These are phyloP conservation scores for Rosa chinensis DNA, from an alignment of 306 rosid species.

Conservation along the genomic window DNA sequence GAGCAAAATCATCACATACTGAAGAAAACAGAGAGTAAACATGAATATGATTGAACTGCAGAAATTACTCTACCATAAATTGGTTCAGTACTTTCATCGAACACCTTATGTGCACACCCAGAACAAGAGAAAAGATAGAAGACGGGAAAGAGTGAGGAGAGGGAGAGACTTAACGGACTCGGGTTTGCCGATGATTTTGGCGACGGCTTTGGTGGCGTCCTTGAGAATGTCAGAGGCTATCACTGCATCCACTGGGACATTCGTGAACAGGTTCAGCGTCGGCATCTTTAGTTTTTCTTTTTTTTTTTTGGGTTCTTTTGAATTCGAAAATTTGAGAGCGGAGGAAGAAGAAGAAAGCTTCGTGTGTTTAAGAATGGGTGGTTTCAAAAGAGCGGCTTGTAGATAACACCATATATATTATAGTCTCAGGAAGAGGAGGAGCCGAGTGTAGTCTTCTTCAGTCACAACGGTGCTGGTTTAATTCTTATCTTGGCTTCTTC, in stretches of 20 bases:
- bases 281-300: conserved; percentile 49
- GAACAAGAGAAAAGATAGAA: not conserved
- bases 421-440: not conserved
- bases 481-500: not conserved
- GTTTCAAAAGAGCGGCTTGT: not conserved
- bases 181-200: conserved; percentile 89
- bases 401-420: conserved; percentile 4
- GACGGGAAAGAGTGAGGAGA: not conserved
- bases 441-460: not conserved
- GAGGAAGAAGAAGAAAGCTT: not conserved
- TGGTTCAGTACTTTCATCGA: conserved; percentile 48
- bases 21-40: conserved; percentile 25
- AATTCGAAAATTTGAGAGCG: not conserved
- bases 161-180: conserved; percentile 64
- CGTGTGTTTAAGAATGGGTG: conserved; percentile 12
- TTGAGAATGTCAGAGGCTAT: conserved; percentile 86
- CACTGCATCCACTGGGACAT: conserved; percentile 82
- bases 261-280: conserved; percentile 76
- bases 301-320: not conserved
- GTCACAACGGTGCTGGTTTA: not conserved
- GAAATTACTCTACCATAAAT: not conserved
- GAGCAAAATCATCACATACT: conserved; percentile 94
- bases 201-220: conserved; percentile 90
- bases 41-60: not conserved
- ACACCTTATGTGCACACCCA: conserved; percentile 38